These are phyloP conservation scores for Metroxylon sagu DNA, from an alignment of 176 grass and related monocot species.

Conservation along the genomic window DNA sequence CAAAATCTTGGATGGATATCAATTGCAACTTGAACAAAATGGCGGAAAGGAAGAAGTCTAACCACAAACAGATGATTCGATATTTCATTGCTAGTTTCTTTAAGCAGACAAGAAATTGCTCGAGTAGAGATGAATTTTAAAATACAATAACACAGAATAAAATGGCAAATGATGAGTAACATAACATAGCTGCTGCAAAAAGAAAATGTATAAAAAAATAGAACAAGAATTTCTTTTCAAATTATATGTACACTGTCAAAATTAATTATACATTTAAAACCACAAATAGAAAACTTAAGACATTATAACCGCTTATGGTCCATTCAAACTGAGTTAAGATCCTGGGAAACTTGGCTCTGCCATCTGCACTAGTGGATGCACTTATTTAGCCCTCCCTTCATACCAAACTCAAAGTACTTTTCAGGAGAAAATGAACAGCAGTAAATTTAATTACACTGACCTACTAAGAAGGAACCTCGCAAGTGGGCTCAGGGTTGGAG, in stretches of 20 bases:
- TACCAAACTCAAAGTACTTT: not conserved
- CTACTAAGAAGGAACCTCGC: constrained; percentile 93
- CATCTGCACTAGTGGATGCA: constrained; percentile 44
- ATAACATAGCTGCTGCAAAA: too few species aligned
- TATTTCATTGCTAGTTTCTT: too few species aligned
- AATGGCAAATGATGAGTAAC: too few species aligned
- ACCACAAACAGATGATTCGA: too few species aligned
- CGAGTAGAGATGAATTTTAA: too few species aligned
- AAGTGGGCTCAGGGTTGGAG: constrained; percentile 69
- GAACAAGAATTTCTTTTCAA: too few species aligned
- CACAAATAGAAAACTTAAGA: constrained; percentile 23
- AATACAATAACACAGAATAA: too few species aligned
- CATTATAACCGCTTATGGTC: constrained; percentile 7
- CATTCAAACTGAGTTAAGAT: constrained; percentile 83
- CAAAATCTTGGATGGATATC: too few species aligned
- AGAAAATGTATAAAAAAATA: too few species aligned
- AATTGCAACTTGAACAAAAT: too few species aligned
- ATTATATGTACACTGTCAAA: constrained; percentile 72
- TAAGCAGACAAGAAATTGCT: too few species aligned
- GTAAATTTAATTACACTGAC: constrained; percentile 25
- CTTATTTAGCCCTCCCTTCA: constrained; percentile 14
- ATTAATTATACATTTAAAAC: constrained; percentile 58
- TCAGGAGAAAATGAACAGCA: constrained; percentile 5
- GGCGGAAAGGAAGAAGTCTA: too few species aligned
- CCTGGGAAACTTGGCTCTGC: constrained; percentile 94